phyloP scores from a whole-genome alignment of 2,329 filamentous ascomycete genomes.

The Colletotrichum gigasporum region DNA sequence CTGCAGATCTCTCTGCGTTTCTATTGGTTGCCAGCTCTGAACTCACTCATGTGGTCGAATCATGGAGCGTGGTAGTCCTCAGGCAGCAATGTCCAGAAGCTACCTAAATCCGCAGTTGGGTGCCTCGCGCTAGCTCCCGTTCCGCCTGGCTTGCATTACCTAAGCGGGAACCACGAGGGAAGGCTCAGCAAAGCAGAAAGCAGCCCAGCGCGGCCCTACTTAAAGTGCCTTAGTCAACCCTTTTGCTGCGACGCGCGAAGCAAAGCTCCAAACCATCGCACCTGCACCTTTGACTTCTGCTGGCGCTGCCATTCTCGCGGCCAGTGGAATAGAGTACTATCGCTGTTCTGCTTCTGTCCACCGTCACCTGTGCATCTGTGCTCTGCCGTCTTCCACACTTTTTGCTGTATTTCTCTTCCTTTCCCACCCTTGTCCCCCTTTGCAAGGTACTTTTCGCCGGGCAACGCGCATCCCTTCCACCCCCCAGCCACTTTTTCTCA shows the following conservation, averaged over 20 bases:
- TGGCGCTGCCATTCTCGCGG: too few relatives aligned
- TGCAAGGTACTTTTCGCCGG: too few relatives aligned
- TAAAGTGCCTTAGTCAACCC: not conserved
- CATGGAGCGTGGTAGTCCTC: not conserved
- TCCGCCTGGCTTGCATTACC: too few relatives aligned
- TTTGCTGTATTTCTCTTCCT: not conserved
- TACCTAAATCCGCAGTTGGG: not conserved
- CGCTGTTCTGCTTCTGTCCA: not conserved
- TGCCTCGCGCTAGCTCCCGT: too few relatives aligned
- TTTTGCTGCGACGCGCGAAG: too few relatives aligned
- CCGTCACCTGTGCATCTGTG: not conserved
- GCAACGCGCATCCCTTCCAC: conserved; percentile 18
- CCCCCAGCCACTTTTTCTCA: conserved; percentile 31
- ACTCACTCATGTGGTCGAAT: not conserved
- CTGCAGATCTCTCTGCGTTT: not conserved
- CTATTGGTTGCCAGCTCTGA: conserved; percentile 4
- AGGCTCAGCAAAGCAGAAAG: too few relatives aligned
- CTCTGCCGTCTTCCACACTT: not conserved
- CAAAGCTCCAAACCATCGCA: too few relatives aligned
- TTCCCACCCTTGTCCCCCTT: not conserved
- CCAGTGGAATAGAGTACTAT: too few relatives aligned
- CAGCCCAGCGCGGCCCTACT: not conserved
- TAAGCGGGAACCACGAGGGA: too few relatives aligned
- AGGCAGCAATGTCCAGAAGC: conserved; percentile 15
- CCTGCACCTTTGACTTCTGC: too few relatives aligned